Conservation (phyloP, 2,329 filamentous ascomycete species). For the Plenodomus lindquistii region DNA sequence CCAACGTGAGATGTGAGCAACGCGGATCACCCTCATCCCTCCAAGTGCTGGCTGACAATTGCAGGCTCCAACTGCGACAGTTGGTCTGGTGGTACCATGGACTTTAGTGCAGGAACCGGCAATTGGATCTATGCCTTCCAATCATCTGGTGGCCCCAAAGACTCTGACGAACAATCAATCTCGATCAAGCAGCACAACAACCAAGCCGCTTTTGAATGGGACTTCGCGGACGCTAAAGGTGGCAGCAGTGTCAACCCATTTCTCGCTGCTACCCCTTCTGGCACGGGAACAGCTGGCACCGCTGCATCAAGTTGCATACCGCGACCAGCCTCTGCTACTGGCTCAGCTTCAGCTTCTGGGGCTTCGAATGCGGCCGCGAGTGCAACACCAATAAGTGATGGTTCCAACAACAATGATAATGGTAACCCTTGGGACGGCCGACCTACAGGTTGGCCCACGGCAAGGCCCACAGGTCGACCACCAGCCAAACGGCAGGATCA, state of each 20-base stretch:
- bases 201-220: conserved; percentile 49
- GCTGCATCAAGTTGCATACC: conserved; percentile 35
- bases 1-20: conserved; percentile 58
- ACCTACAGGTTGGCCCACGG: conserved; percentile 13
- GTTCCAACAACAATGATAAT: conserved; percentile 9
- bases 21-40: accelerated
- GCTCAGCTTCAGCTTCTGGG: not conserved
- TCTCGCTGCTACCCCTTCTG: conserved; percentile 27
- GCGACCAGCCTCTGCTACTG: conserved; percentile 25
- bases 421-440: conserved; percentile 1
- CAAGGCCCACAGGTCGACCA: conserved; percentile 24
- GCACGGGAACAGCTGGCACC: conserved; percentile 4
- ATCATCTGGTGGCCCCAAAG: conserved; percentile 51
- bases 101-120: conserved; percentile 49
- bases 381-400: conserved; percentile 6
- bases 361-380: conserved; percentile 3
- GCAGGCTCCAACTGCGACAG: conserved; percentile 56
- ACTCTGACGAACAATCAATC: conserved; percentile 51
- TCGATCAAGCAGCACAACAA: conserved; percentile 52
- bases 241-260: conserved; percentile 53
- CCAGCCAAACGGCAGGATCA: conserved; percentile 25
- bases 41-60: conserved; percentile 8
- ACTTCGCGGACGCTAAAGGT: conserved; percentile 55
- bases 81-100: conserved; percentile 58
- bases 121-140: conserved; percentile 58